Conservation (phyloP, 2,329 filamentous ascomycete species). For the Epichloe sp. region DNA sequence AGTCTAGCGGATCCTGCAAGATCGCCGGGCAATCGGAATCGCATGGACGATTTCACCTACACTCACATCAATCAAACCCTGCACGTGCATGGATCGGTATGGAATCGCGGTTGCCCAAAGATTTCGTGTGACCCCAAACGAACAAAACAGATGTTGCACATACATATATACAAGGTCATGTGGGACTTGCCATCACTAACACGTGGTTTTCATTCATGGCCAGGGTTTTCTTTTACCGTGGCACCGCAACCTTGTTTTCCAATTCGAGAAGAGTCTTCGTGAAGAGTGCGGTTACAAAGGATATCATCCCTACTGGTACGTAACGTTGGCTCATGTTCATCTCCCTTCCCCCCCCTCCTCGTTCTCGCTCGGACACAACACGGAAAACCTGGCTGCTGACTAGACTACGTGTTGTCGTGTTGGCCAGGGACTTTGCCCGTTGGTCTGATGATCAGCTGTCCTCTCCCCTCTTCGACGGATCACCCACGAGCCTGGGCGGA, state of each 20-base stretch:
- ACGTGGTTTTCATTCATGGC: not conserved
- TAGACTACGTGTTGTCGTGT: too few relatives aligned
- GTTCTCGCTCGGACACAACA: too few relatives aligned
- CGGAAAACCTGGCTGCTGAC: too few relatives aligned
- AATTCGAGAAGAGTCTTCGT: slow-evolving; percentile 25
- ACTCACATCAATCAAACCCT: not conserved
- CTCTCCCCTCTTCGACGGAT: slow-evolving; percentile 6
- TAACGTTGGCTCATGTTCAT: too few relatives aligned
- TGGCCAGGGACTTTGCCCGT: slow-evolving; percentile 1
- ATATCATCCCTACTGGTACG: slow-evolving; percentile 6
- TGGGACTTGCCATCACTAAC: too few relatives aligned
- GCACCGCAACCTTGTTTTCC: slow-evolving; percentile 27
- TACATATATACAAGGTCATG: too few relatives aligned
- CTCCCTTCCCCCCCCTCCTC: not conserved
- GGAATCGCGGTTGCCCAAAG: not conserved
- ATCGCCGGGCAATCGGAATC: slow-evolving; percentile 3
- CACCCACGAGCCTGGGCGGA: not conserved
- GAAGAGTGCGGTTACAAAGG: slow-evolving; percentile 27
- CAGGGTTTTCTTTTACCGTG: slow-evolving; percentile 14
- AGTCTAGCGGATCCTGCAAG: not conserved
- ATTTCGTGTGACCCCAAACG: too few relatives aligned
- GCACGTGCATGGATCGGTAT: not conserved
- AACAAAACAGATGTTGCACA: too few relatives aligned
- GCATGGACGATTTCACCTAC: slow-evolving; percentile 4
- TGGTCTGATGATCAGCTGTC: not conserved